Evolutionary conservation across 75 land plant species (phyloP).

Genomic region (Pinus albicaulis): DNA sequence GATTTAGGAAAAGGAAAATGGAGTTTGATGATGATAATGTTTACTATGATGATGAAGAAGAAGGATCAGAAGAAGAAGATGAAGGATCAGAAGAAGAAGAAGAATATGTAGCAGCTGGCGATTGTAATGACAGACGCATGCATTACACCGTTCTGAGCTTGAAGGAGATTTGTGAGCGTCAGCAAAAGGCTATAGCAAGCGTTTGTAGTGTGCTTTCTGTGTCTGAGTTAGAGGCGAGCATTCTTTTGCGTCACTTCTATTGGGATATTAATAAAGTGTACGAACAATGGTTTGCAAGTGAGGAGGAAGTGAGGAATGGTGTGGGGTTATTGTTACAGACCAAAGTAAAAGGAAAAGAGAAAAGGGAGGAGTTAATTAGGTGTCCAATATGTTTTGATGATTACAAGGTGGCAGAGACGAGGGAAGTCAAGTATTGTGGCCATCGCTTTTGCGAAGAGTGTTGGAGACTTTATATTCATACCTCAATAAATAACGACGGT

Average conservation of each 20-base stretch:
- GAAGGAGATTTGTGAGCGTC: slow-evolving; percentile 49
- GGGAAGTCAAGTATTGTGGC: background rate
- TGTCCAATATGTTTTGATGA: background rate
- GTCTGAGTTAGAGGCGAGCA: slow-evolving; percentile 38
- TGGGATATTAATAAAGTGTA: slow-evolving; percentile 16
- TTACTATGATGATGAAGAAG: too few species aligned
- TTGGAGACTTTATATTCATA: background rate
- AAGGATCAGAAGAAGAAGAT: too few species aligned
- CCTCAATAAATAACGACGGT: background rate
- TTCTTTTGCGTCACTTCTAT: slow-evolving; percentile 60
- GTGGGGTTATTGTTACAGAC: background rate
- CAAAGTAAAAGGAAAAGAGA: background rate
- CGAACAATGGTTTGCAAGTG: background rate
- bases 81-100: too few species aligned
- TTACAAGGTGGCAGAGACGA: background rate
- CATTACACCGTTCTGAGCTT: slow-evolving; percentile 54
- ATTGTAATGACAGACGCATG: background rate
- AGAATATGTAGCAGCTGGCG: too few species aligned
- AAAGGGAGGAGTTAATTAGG: too few species aligned
- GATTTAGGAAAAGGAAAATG: too few species aligned
- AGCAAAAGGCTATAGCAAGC: slow-evolving; percentile 47
- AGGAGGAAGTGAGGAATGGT: background rate
- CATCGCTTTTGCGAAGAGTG: background rate
- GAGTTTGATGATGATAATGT: too few species aligned
- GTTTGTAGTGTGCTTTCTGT: slow-evolving; percentile 54